Evolutionary conservation across 352 stramenopile species (phyloP).

Genomic region (Pseudoperonospora humuli): DNA sequence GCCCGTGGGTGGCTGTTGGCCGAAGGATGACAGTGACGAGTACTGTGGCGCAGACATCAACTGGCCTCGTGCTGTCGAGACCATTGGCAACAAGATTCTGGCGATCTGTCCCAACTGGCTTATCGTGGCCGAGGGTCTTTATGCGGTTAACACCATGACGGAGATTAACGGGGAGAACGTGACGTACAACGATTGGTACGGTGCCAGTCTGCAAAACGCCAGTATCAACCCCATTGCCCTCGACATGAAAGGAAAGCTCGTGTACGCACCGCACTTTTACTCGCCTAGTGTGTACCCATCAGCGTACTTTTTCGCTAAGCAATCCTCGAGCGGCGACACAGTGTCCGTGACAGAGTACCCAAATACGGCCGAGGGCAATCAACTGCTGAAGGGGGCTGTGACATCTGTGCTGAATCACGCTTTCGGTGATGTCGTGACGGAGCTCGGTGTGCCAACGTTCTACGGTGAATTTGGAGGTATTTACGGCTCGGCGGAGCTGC

Average conservation of each 20-base stretch:
- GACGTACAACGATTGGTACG: conserved; percentile 77
- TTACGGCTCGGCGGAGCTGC: conserved; percentile 47
- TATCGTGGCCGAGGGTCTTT: conserved; percentile 61
- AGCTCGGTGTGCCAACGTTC: conserved; percentile 46
- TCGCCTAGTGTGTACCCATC: conserved; percentile 68
- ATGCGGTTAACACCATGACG: conserved; percentile 29
- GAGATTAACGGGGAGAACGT: conserved; percentile 55
- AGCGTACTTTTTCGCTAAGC: conserved; percentile 67
- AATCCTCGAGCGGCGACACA: conserved; percentile 26
- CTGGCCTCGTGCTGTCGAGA: conserved; percentile 66
- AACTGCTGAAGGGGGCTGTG: conserved; percentile 43
- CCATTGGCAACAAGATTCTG: conserved; percentile 53
- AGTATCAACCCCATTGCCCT: conserved; percentile 62
- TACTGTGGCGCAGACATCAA: conserved; percentile 52
- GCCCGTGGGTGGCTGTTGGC: conserved; percentile 65
- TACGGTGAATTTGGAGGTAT: conserved; percentile 82
- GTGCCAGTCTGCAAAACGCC: conserved; percentile 73
- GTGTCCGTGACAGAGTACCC: conserved; percentile 56
- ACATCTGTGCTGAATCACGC: conserved; percentile 54
- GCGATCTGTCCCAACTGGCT: conserved; percentile 72
- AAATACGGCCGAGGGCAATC: conserved; percentile 51
- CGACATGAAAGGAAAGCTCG: conserved; percentile 53
- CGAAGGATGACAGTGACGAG: conserved; percentile 37
- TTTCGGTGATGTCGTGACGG: conserved; percentile 53
- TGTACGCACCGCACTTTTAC: conserved; percentile 81